phyloP scores from a whole-genome alignment of 306 rosid genomes.

The apple (Malus domestica) region ASM211411v1 NC_041803.1:1289001-1289500 shows the following conservation, averaged over 20 bases:
- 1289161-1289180: not conserved
- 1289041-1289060: not conserved
- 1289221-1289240: not conserved
- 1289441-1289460: slow-evolving; percentile 32
- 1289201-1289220: not conserved
- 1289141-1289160: not conserved
- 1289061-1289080: not conserved
- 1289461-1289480: slow-evolving; percentile 28
- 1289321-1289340: slow-evolving; percentile 19
- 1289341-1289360: slow-evolving; percentile 45
- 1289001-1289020: not conserved
- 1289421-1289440: slow-evolving; percentile 29
- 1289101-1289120: not conserved
- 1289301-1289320: not conserved
- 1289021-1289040: not conserved
- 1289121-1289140: not conserved
- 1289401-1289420: slow-evolving; percentile 27
- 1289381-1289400: slow-evolving; percentile 35
- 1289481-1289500: slow-evolving; percentile 24
- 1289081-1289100: not conserved
- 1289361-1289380: slow-evolving; percentile 37
- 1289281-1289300: not conserved
- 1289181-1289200: not conserved
- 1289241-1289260: not conserved
- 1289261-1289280: no score